phyloP scores from a whole-genome alignment of 73 alveolate species.

The Symbiodinium pilosum region DNA sequence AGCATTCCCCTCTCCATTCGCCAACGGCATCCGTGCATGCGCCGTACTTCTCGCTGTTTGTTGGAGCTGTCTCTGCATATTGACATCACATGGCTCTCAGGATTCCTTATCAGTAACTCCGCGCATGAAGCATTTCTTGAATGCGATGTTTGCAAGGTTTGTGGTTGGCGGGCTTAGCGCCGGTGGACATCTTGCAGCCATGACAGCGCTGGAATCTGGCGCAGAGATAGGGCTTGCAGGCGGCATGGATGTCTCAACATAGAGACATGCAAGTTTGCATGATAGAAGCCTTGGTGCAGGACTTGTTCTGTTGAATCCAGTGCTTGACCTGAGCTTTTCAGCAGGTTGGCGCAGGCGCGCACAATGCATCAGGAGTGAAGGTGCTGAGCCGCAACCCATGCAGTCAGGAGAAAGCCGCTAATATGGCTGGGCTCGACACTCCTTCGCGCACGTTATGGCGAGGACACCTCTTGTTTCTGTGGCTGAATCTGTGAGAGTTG shows the following conservation, averaged over 20 bases:
- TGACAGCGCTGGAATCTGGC: constrained; percentile 70
- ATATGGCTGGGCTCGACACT: constrained; percentile 73
- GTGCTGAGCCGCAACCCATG: not conserved
- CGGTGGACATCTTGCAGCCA: constrained; percentile 78
- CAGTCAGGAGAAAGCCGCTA: constrained; percentile 42
- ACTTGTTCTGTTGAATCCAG: constrained; percentile 51
- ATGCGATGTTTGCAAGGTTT: constrained; percentile 34
- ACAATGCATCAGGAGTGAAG: too few relatives aligned
- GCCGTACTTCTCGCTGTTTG: too few relatives aligned
- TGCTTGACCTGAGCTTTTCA: constrained; percentile 39
- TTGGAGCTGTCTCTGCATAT: too few relatives aligned
- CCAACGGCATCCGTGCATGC: too few relatives aligned
- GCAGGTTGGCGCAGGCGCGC: constrained; percentile 81
- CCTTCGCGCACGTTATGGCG: constrained; percentile 61
- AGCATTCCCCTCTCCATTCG: too few relatives aligned
- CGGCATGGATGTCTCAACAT: not conserved
- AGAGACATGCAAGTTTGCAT: not conserved
- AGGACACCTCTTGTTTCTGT: too few relatives aligned
- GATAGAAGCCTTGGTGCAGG: not conserved
- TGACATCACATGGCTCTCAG: too few relatives aligned
- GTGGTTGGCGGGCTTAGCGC: constrained; percentile 78
- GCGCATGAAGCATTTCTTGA: too few relatives aligned
- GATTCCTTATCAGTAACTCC: too few relatives aligned
- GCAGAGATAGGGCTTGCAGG: constrained; percentile 69
- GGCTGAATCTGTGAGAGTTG: too few relatives aligned